Conservation (phyloP, 2,329 filamentous ascomycete species). For the Mariannaea sp. region DNA sequence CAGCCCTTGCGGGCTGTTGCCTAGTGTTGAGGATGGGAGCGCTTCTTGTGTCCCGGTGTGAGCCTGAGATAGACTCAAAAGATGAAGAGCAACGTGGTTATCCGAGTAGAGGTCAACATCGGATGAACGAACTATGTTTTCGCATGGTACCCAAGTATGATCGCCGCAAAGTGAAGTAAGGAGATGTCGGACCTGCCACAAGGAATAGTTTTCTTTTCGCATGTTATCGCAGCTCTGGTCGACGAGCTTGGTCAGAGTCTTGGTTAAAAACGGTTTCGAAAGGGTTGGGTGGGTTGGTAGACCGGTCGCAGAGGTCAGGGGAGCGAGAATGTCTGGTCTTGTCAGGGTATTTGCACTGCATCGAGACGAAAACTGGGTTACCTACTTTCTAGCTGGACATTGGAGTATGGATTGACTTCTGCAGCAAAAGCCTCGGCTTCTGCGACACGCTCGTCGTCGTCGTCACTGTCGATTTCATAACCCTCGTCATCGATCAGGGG, state of each 20-base stretch:
- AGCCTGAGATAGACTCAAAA: conserved; percentile 39
- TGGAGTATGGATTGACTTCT: conserved; percentile 75
- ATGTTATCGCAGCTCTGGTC: conserved; percentile 71
- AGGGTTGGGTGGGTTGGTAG: conserved; percentile 75
- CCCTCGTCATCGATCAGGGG: conserved; percentile 77
- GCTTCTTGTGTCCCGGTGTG: conserved; percentile 15
- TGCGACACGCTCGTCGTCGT: conserved; percentile 67
- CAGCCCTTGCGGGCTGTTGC: conserved; percentile 32
- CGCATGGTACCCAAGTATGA: conserved; percentile 68
- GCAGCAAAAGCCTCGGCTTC: conserved; percentile 66
- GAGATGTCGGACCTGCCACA: conserved; percentile 76
- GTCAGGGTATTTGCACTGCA: conserved; percentile 38
- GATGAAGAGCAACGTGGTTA: conserved; percentile 48
- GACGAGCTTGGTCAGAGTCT: conserved; percentile 72
- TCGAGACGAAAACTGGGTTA: conserved; percentile 21
- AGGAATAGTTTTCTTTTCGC: conserved; percentile 72
- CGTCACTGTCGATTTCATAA: conserved; percentile 74
- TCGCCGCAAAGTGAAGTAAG: conserved; percentile 77
- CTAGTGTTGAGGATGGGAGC: conserved; percentile 21
- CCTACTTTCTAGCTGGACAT: conserved; percentile 72
- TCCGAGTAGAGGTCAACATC: conserved; percentile 61
- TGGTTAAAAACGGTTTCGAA: conserved; percentile 74
- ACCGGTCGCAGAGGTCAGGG: conserved; percentile 75
- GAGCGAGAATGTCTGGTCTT: conserved; percentile 69
- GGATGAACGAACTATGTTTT: conserved; percentile 59